Percentiles rank a stretch among this genome's conserved stretches.
Conservation (phyloP, 768 basidiomycete genomes). For the Lactarius hengduanensis region DNA sequence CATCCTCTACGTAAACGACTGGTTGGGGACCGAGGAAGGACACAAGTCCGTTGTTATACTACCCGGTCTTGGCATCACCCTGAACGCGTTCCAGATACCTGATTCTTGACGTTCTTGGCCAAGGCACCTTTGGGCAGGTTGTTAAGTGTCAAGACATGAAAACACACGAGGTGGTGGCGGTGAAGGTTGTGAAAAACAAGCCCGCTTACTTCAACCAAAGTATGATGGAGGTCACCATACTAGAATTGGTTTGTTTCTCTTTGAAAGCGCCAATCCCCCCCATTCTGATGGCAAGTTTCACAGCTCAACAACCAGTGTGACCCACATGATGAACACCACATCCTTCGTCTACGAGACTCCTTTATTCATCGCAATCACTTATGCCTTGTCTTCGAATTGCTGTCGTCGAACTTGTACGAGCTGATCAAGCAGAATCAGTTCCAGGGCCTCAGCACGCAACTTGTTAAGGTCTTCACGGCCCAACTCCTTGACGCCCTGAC, state of each 20-base stretch:
- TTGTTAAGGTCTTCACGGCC: conserved; percentile 98
- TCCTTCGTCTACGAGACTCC: conserved; percentile 89
- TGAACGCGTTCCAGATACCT: conserved; percentile 63
- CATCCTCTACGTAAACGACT: conserved; percentile 98
- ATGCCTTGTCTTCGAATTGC: conserved; percentile 95
- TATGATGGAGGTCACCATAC: conserved; percentile 99
- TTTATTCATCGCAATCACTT: conserved; percentile 97
- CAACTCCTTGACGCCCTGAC: conserved; percentile 91
- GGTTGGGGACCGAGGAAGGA: conserved; percentile 90
- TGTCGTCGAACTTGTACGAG: conserved; percentile 97
- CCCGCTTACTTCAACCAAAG: conserved; percentile 99
- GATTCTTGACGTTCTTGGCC: conserved; percentile 96
- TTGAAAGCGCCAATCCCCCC: conserved; percentile 6
- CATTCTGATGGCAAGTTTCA: conserved; percentile 5
- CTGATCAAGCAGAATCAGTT: conserved; percentile 99
- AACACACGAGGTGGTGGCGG: conserved; percentile 97
- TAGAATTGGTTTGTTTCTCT: conserved; percentile 79
- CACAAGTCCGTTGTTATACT: conserved; percentile 69
- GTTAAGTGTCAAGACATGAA: conserved; percentile 99
- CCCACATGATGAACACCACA: conserved; percentile 94
- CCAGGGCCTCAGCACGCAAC: conserved; percentile 92
- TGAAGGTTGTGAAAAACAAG: conserved; percentile 99
- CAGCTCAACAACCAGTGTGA: conserved; percentile 95
- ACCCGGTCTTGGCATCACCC: conserved; percentile 20
- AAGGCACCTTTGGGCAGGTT: conserved; percentile 98